phyloP scores from a whole-genome alignment of 768 basidiomycete genomes.

The Tylopilus subfusipes region DNA sequence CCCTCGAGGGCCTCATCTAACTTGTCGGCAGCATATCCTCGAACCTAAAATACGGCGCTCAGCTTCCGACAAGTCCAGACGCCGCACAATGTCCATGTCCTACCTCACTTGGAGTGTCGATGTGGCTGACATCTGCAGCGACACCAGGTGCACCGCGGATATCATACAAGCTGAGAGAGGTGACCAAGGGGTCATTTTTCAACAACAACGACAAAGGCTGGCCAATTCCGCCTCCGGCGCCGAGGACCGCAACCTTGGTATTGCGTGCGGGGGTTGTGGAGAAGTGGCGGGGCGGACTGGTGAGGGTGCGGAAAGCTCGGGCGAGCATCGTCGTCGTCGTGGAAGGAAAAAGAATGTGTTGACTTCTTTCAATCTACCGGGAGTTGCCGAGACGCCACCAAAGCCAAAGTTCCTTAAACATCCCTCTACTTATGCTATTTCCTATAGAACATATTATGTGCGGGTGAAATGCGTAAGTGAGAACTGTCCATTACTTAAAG shows the following conservation, averaged over 20 bases:
- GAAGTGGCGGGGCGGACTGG: conserved; percentile 61
- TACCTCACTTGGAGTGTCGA: conserved; percentile 86
- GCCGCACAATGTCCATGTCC: conserved; percentile 23
- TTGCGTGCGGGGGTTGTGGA: conserved; percentile 68
- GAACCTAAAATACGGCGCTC: conserved; percentile 49
- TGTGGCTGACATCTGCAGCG: conserved; percentile 94
- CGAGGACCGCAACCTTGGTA: conserved; percentile 93
- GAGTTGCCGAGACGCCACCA: conserved; percentile 13
- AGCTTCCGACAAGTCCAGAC: background rate
- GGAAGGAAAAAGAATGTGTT: conserved; percentile 2
- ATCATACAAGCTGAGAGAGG: conserved; percentile 62
- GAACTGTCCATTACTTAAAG: too few relatives aligned
- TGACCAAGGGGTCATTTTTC: conserved; percentile 89
- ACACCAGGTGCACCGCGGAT: conserved; percentile 57
- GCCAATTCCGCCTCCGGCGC: conserved; percentile 98
- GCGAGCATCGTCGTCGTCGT: conserved; percentile 53
- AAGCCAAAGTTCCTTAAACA: too few relatives aligned
- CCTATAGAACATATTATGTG: background rate
- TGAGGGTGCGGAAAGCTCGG: conserved; percentile 55
- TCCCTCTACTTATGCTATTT: too few relatives aligned
- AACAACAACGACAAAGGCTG: conserved; percentile 88
- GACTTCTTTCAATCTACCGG: background rate
- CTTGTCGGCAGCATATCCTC: conserved; percentile 79
- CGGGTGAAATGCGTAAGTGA: background rate
- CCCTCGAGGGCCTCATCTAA: conserved; percentile 88